Base-by-base conservation (phyloP, 257 asterid species). In the Gardenia jasminoides region DNA sequence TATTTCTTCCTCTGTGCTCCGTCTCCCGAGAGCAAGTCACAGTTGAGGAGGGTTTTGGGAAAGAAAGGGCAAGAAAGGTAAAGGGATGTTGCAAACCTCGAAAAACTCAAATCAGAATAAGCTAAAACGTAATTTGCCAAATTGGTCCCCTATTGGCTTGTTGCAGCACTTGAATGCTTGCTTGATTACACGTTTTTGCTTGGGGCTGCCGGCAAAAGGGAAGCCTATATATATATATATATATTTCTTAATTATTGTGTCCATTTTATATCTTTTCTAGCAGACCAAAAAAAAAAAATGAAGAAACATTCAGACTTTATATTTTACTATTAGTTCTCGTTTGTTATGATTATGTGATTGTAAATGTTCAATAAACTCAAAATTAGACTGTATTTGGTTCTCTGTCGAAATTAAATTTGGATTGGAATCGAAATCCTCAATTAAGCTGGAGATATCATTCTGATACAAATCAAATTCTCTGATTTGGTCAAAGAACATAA, bases 21-120 rank as follows among this genome's bases (percentile, higher is more conserved):
- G 44, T 28, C 69, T 19, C 81, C 39, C 76, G 65, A 72, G 13
- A 70, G 79, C 19, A 50, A 50, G 74, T 30, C 62, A 75, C n/a
- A 44, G 74, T 70, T 67, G 72, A 71, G 22, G 84, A 43, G 79
- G 84, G 46, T 56, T 77, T 70, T 65, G 6, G 50, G 43, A 41
- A 59, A 54, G 36, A 28, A 54, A 83, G 36, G 41, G n/a, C 2
- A 12, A 47, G 67, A 54, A 70, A 39, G 74, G 62, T 28, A 30
- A 64, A 28, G 43, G 15, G 59, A 28, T 62, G 78, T 43, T 67
- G 46, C 8, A 64, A 70, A 82, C 67, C 77, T 72, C 59, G 76
- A 67, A 67, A 70, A 78, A 61, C 78, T 47, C 33, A 16, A 26
- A 47, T 20, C 44, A 56, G 28, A 52, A 24, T 78, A 0, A 12